Evolutionary conservation across 345 rosid genomes (phyloP), one percentile per base, ranked within the genome.

Genomic region (Abelmoschus esculentus): DNA sequence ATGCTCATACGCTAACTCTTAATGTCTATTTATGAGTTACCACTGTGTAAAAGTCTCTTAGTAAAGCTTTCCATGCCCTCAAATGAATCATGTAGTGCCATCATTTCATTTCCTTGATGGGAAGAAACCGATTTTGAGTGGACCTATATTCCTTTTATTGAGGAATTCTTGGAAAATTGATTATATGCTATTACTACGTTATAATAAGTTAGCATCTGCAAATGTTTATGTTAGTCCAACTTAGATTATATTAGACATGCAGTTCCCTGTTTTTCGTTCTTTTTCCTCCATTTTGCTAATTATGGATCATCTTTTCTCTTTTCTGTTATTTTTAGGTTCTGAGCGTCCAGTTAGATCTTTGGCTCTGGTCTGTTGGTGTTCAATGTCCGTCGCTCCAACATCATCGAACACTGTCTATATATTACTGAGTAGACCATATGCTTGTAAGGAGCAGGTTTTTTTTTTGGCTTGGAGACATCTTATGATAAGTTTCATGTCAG

Each of bases 301-400:
- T 29, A 34, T 63, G n/a, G 36, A 29, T 17, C 67, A 55, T 63
- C 4, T 70, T 63, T 66, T 49, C 71, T 47, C 86, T 58, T 44
- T n/a, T 66, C 31, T 12, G 38, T 12, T 7, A 46, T 66, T 50
- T 77, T 42, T 87, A 89, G 96, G 92, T 87, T 70, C 78, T 83
- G 47, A 87, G 89, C 70, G 80, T 83, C 72, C 92, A 90, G 77
- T 75, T 90, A 80, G 96, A 90, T 81, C 92, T 90, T 67, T 90
- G 96, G 96, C 91, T 90, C 31, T 90, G 93, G 93, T 82, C 93
- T 66, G 78, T 77, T 19, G 93, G 93, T 10, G 78, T 90, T 59
- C 86, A 75, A 63, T 76, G 72, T 46, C 77, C 84, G 15, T 83
- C 87, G 22, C 83, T 90, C 29, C 88, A 66, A 75, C 86, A 85